Evolutionary conservation across 2,329 filamentous ascomycete species (phyloP).

Genomic region (Leptographium wingfieldii): DNA sequence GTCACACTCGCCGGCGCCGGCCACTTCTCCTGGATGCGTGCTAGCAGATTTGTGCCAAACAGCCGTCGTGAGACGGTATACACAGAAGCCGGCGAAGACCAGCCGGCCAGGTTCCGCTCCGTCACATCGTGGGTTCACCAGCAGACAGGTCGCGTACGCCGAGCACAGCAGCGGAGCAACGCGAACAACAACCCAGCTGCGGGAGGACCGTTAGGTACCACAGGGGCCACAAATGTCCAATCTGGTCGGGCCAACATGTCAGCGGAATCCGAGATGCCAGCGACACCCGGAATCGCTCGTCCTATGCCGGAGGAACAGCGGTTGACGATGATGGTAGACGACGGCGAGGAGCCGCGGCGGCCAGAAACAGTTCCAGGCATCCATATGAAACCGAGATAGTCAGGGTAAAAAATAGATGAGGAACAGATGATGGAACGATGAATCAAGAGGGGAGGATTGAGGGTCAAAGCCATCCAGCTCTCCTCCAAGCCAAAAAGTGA

Average conservation of each 20-base stretch:
- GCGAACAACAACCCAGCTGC: background rate
- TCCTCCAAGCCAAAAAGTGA: background rate
- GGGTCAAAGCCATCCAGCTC: background rate
- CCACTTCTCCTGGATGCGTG: slow-evolving; percentile 10
- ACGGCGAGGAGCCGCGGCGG: slow-evolving; percentile 32
- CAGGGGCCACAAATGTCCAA: background rate
- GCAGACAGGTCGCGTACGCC: slow-evolving; percentile 42
- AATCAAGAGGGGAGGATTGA: background rate
- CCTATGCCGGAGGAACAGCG: slow-evolving; percentile 31
- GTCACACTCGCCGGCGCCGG: slow-evolving; percentile 9
- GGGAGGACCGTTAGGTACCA: background rate
- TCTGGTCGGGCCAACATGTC: background rate
- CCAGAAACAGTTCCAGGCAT: slow-evolving; percentile 19
- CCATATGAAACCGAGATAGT: background rate
- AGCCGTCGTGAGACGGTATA: slow-evolving; percentile 36
- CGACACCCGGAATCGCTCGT: slow-evolving; percentile 18
- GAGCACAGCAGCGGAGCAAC: slow-evolving; percentile 27
- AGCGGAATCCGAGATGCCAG: background rate
- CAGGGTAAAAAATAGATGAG: background rate
- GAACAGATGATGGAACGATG: background rate
- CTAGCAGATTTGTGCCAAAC: background rate
- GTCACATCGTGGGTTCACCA: slow-evolving; percentile 54
- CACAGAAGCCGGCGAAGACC: slow-evolving; percentile 40
- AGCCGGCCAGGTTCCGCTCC: slow-evolving; percentile 41
- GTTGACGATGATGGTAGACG: slow-evolving; percentile 38